phyloP scores from a whole-genome alignment of 345 rosid species.

The Eucalyptus globulus region DNA sequence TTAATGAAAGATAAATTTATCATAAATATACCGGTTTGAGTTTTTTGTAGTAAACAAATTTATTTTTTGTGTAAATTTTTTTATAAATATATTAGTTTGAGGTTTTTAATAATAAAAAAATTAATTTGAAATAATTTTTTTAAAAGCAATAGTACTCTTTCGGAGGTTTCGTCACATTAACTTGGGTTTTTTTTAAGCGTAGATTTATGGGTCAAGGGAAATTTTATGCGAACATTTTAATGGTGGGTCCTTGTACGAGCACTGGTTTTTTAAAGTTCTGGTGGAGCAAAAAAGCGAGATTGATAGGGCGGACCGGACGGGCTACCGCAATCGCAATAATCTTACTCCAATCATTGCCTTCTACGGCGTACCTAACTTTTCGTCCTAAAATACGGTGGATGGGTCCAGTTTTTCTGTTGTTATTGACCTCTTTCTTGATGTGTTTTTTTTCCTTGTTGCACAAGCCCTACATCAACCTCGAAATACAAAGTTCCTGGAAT shows the following conservation, averaged over 20 bases:
- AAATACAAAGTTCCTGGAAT: not conserved
- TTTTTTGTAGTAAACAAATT: no score
- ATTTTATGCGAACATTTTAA: not conserved
- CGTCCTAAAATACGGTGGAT: not conserved
- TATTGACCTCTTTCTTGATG: not conserved
- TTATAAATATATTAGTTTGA: no score
- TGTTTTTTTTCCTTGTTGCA: not conserved
- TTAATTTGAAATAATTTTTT: no score
- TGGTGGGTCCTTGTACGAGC: no score
- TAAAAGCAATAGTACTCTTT: no score
- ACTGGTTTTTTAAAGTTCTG: not conserved
- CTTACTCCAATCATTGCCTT: not conserved
- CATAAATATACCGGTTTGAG: accelerated
- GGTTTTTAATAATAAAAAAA: no score
- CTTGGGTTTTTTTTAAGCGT: not conserved
- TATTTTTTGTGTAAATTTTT: no score
- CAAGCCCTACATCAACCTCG: not conserved
- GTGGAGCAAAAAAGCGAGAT: not conserved
- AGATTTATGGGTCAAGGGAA: not conserved
- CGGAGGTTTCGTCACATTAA: no score
- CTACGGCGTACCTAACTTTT: not conserved
- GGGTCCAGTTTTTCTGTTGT: not conserved
- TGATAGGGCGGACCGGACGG: not conserved
- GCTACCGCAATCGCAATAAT: not conserved
- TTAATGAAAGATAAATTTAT: accelerated